Evolutionary conservation across 108 stramenopile genomes (phyloP), one percentile per base, ranked within the genome.

Genomic region (Cyclotella choctawhatcheeana): DNA sequence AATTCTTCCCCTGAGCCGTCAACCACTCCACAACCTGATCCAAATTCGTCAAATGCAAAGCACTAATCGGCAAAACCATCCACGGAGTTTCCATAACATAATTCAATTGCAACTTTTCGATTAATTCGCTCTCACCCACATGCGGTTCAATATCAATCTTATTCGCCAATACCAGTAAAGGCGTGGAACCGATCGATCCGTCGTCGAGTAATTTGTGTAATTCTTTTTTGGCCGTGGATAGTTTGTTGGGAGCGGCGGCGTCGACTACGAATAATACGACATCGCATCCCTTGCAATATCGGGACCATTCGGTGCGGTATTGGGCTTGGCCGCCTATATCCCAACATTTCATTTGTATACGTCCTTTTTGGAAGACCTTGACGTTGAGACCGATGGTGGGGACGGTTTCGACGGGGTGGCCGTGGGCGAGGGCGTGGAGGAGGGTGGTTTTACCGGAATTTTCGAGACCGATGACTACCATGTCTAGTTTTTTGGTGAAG

Each of bases 321-420:
- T 96, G 91, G 29, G 92, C 91, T 78, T 96, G 94, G 3, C 97
- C 97, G 20, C 96, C 97, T 13, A 97, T 92, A 71, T 98, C 97
- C 97, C 97, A 98, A 82, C 96, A 97, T 83, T 98, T 98, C 95
- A 98, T 96, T 61, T 95, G 92, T 8, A 98, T 96, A 25, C 86
- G 69, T 14, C 93, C 93, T 73, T 92, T 92, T 65, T 93, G 88
- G 61, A 93, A 87, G 20, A 96, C 92, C 82, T 98, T 98, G 47
- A 98, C 97, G 69, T 97, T 96, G 37, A 98, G 85, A 5, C 97
- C 97, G 70, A 98, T 96, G 35, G 97, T 98, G 20, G 96, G 96
- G 16, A 94, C 94, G 0, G 97, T 98, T 76, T 97, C 97, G 50
- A 97, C 94, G 5, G 95, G 87, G 48, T 85, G 79, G 45, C 97